Evolutionary conservation across 2,329 filamentous ascomycete species (phyloP), one percentile per base, ranked within the genome.

Genomic region (Aspergillus thermomutatus): DNA sequence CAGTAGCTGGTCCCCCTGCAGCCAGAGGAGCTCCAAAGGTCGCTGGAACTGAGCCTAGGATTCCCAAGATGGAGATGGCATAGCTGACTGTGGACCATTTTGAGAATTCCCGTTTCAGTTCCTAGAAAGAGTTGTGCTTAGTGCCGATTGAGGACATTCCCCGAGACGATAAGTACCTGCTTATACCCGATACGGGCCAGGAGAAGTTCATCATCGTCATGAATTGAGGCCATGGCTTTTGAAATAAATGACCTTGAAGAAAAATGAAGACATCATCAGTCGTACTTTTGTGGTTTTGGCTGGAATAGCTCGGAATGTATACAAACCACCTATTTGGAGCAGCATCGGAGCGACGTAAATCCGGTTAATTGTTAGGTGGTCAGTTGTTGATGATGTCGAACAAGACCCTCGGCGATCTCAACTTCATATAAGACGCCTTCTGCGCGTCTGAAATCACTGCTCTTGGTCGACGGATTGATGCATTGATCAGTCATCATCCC

Each of bases 21-120:
- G 74, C 75, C 59, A 87, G 75, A 1, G 85, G 85, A 40, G 78
- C 79, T 10, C 82, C 82, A 64, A 86, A 85, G 1, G 84, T 87
- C 21, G 85, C 84, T 27, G 85, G 85, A 0, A 87, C 84, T 0
- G 84, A 87, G n/a, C 85, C 85, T 1, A 87, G 69, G 2, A 87
- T 83, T 28, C 85, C 85, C 5, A 87, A 73, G 59, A 87, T 85
- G 10, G 84, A 87, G 58, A 87, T 85, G 26, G 85, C 85, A 71
- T 87, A 87, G 3, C 84, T 87, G 3, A 87, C 76, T 2, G 84
- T 87, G 3, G 84, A 87, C 83, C 83, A 87, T 79, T 83, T 84
- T 40, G 82, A 86, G 66, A 88, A 87, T 63, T 87, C 83, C 53
- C 85, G 78, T 63, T 78, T 78, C 26, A 87, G 67, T 68, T 87